Evolutionary conservation across 2,329 filamentous ascomycete genomes (phyloP).

Genomic region (Chalaropsis thielavioides): DNA sequence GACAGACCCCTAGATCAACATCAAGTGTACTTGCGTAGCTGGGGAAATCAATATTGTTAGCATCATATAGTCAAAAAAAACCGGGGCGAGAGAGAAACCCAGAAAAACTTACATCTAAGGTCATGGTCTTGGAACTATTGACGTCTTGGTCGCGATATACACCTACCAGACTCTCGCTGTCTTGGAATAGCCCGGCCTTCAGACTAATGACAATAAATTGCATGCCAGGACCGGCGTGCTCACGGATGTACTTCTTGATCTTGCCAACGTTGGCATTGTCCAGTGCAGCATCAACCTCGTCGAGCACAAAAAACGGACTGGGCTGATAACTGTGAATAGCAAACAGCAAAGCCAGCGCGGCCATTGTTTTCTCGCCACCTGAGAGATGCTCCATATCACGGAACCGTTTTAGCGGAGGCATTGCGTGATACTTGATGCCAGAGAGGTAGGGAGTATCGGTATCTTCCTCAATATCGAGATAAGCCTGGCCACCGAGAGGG

Average conservation of each 20-base stretch:
- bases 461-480: constrained; percentile 85
- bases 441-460: constrained; percentile 91
- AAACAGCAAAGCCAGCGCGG: constrained; percentile 86
- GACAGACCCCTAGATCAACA: neutral
- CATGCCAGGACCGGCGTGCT: constrained; percentile 92
- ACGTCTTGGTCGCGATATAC: constrained; percentile 90
- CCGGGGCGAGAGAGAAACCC: neutral
- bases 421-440: constrained; percentile 95
- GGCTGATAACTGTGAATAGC: constrained; percentile 95
- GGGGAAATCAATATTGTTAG: constrained; percentile 2
- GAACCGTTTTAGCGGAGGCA: constrained; percentile 96
- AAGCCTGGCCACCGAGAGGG: constrained; percentile 75
- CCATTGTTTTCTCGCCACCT: constrained; percentile 97
- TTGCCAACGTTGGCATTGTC: constrained; percentile 95
- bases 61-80: neutral
- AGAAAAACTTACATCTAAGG: constrained; percentile 67
- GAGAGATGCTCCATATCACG: constrained; percentile 97
- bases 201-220: constrained; percentile 97
- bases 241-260: constrained; percentile 89
- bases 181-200: constrained; percentile 90
- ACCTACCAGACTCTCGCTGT: constrained; percentile 87
- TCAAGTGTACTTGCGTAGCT: constrained; percentile 17
- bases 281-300: constrained; percentile 95
- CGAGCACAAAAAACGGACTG: constrained; percentile 90
- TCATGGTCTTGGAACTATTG: constrained; percentile 83